Evolutionary conservation across 805 yeast species (phyloP), one percentile per base, ranked within the genome.

Genomic region (Metschnikowia koreensis): DNA sequence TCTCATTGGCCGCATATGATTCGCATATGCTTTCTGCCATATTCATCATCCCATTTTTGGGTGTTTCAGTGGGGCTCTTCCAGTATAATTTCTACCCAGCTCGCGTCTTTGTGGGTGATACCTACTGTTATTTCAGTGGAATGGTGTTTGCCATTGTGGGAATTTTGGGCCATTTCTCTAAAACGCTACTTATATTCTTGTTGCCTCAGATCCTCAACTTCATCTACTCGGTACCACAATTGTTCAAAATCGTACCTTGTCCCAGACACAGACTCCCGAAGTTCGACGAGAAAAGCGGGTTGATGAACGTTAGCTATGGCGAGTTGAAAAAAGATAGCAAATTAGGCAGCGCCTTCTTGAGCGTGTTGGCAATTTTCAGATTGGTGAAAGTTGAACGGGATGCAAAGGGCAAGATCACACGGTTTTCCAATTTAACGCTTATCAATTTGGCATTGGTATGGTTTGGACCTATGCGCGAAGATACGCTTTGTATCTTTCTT

Each of bases 71-170:
- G 1, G 96, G 88, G 0, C 71, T 94, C 50, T 80, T 88, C 60
- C 82, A 81, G 59, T 86, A 77, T 74, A 94, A 94, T 66, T 87
- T 92, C 86, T 94, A 77, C 74, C 99, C 99, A 0, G 90, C 99
- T 0, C 72, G 72, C 51, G 98, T 90, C 1, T 94, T 94, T 71
- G 99, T 94, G 7, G 99, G 99, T 31, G 99, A 94, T 66, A 93
- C 99, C 0, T 94, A 87, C 74, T 94, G 99, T 71, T 94, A 94
- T 70, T 92, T 94, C 68, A 90, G 97, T 27, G 99, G 99, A 3
- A 94, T 94, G 99, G 96, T 94, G 0, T 91, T 94, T 69, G 99
- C 98, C 0, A 94, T 92, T 28, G 97, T 89, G 31, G 98, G 97
- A 1, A 94, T 94, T 36, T 77, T 89, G 52, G 98, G 98, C 1